Conservation (phyloP, 805 yeast genomes). For the Zygotorulaspora danielsina region DNA sequence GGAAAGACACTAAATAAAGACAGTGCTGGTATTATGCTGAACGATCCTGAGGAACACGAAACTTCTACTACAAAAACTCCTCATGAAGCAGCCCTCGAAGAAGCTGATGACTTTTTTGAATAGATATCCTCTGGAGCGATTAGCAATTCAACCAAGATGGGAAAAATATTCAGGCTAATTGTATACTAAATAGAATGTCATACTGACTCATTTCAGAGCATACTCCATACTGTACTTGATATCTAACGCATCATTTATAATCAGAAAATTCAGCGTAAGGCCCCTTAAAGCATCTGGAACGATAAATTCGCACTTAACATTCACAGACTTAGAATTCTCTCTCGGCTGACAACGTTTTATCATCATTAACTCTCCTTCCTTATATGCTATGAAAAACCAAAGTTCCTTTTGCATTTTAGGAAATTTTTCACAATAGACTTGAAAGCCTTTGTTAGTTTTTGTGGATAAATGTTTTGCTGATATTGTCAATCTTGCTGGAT, state of each 20-base stretch:
- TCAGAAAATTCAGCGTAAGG: conserved; percentile 41
- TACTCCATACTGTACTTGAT: conserved; percentile 40
- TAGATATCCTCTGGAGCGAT: too few relatives aligned
- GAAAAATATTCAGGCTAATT: too few relatives aligned
- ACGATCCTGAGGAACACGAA: conserved; percentile 14
- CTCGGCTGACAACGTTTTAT: conserved; percentile 75
- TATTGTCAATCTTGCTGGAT: conserved; percentile 39
- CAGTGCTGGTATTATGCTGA: conserved; percentile 22
- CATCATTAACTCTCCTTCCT: conserved; percentile 51
- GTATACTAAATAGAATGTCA: not conserved
- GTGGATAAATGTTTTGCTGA: conserved; percentile 50
- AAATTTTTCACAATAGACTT: conserved; percentile 71
- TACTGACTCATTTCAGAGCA: conserved; percentile 4
- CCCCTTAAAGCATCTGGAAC: conserved; percentile 50
- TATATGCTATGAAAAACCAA: conserved; percentile 73
- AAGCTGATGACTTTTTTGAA: conserved; percentile 46
- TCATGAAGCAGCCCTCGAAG: conserved; percentile 32
- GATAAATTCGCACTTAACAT: conserved; percentile 41
- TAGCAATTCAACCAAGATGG: too few relatives aligned
- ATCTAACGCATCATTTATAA: conserved; percentile 66
- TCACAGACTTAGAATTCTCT: conserved; percentile 28
- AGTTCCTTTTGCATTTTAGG: conserved; percentile 90
- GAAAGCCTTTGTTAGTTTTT: conserved; percentile 51
- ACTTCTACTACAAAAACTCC: conserved; percentile 18
- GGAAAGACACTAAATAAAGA: conserved; percentile 35